These are phyloP conservation scores for Sporothrix inflata DNA, from an alignment of 2,329 filamentous ascomycete genomes.

Conservation along the genomic window DNA sequence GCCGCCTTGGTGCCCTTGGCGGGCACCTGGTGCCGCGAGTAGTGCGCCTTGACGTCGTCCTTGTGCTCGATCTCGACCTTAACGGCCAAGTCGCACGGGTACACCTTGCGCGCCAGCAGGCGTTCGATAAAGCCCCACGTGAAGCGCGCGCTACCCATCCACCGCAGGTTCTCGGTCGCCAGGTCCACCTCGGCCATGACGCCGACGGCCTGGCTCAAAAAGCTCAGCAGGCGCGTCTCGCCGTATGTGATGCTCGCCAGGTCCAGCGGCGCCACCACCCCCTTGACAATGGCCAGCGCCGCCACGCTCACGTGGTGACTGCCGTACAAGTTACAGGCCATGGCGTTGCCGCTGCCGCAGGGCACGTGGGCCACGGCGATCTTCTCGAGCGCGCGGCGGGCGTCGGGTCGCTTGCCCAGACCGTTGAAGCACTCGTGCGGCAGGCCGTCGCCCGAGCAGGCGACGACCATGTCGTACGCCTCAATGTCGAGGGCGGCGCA, in stretches of 20 bases:
- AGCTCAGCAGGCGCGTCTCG: slow-evolving; percentile 73
- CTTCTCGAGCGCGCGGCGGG: slow-evolving; percentile 70
- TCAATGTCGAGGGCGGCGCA: slow-evolving; percentile 75
- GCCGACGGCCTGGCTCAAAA: slow-evolving; percentile 87
- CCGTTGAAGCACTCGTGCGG: slow-evolving; percentile 96
- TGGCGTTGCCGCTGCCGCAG: slow-evolving; percentile 91
- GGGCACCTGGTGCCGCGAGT: slow-evolving; percentile 43
- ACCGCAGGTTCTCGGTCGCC: slow-evolving; percentile 85
- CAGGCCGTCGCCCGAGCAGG: slow-evolving; percentile 89
- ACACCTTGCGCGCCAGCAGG: slow-evolving; percentile 74
- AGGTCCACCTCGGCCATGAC: slow-evolving; percentile 90
- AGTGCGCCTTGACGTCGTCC: slow-evolving; percentile 71
- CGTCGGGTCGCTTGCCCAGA: slow-evolving; percentile 75
- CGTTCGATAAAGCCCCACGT: slow-evolving; percentile 81
- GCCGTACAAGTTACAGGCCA: slow-evolving; percentile 87
- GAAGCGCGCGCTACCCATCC: slow-evolving; percentile 89
- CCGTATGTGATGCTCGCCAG: slow-evolving; percentile 87
- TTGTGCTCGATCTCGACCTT: slow-evolving; percentile 83
- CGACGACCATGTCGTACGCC: slow-evolving; percentile 80
- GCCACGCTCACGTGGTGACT: slow-evolving; percentile 75
- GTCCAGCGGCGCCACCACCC: slow-evolving; percentile 80
- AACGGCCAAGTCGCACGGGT: slow-evolving; percentile 86
- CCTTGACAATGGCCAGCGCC: slow-evolving; percentile 84
- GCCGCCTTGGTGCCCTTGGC: background rate
- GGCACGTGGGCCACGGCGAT: slow-evolving; percentile 86